Percentiles rank a stretch among this genome's conserved stretches.
phyloP scores from a whole-genome alignment of 208 protist genomes.

The Endotrypanum monterogeii region DNA sequence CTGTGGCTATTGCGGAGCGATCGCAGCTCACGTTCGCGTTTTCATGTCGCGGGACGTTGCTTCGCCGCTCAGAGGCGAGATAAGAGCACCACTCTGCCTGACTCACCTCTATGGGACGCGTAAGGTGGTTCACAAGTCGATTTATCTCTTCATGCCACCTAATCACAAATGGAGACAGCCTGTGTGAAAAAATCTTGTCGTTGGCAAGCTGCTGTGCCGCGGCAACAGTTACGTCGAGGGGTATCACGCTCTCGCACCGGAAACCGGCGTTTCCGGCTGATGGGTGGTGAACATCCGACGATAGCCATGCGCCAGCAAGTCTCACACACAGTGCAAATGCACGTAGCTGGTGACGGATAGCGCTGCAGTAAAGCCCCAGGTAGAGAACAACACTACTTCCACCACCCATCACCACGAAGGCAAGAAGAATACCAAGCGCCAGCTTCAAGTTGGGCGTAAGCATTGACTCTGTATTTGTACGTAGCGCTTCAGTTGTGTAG shows the following conservation, averaged over 20 bases:
- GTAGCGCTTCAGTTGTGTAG: neutral
- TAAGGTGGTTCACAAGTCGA: conserved; percentile 3
- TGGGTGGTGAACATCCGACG: neutral
- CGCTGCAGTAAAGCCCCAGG: conserved; percentile 11
- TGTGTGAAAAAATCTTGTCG: neutral
- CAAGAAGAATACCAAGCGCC: conserved; percentile 8
- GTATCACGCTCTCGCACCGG: neutral
- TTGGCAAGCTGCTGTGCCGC: neutral
- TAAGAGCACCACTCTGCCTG: conserved; percentile 11
- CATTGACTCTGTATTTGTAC: conserved; percentile 26
- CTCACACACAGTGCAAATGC: conserved; percentile 23
- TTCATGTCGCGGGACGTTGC: neutral
- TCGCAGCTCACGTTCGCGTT: neutral
- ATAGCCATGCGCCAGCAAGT: neutral
- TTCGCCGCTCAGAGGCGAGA: conserved; percentile 1
- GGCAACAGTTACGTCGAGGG: neutral
- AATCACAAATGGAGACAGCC: neutral
- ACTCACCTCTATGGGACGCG: conserved; percentile 7
- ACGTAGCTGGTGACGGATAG: conserved; percentile 15
- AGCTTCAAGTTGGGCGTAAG: conserved; percentile 22
- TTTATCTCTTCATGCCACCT: conserved; percentile 25
- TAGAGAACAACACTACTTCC: conserved; percentile 14
- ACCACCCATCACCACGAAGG: conserved; percentile 16
- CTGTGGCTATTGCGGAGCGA: neutral
- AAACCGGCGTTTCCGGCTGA: neutral